phyloP scores from a whole-genome alignment of 202 grass and related monocot species.

The Brachypodium distachyon region DNA sequence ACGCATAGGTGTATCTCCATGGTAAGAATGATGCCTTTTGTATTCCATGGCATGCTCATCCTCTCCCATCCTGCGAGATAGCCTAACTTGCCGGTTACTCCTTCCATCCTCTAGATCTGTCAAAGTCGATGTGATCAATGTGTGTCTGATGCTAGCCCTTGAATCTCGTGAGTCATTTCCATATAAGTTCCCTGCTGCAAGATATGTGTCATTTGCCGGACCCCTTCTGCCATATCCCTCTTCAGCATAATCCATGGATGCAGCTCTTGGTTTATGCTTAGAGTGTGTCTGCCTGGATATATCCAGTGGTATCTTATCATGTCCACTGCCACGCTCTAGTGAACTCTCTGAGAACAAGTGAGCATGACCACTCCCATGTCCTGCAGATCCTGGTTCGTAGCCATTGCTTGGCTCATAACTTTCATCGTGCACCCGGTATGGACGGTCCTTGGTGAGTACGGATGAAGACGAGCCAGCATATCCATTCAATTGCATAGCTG shows the following conservation, averaged over 20 bases:
- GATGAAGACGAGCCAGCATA: slow-evolving; percentile 37
- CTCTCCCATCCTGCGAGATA: slow-evolving; percentile 25
- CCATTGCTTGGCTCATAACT: slow-evolving; percentile 17
- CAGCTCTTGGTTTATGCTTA: slow-evolving; percentile 16
- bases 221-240: slow-evolving; percentile 12
- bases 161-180: slow-evolving; percentile 28
- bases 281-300: slow-evolving; percentile 10
- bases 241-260: slow-evolving; percentile 24
- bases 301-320: slow-evolving; percentile 18
- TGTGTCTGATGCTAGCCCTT: neutral
- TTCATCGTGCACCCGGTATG: neutral
- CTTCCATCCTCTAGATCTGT: slow-evolving; percentile 29
- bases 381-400: slow-evolving; percentile 11
- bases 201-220: slow-evolving; percentile 15
- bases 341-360: slow-evolving; percentile 25
- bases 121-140: slow-evolving; percentile 28
- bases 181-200: slow-evolving; percentile 35
- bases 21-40: neutral
- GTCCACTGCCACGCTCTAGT: slow-evolving; percentile 1
- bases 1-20: neutral
- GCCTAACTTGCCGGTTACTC: slow-evolving; percentile 9
- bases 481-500: slow-evolving; percentile 18
- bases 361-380: slow-evolving; percentile 13
- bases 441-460: slow-evolving; percentile 11
- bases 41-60: slow-evolving; percentile 22